Evolutionary conservation across 1,284 basidiomycete species (phyloP), one percentile per base, ranked within the genome.

Genomic region (Ustilago nuda): DNA sequence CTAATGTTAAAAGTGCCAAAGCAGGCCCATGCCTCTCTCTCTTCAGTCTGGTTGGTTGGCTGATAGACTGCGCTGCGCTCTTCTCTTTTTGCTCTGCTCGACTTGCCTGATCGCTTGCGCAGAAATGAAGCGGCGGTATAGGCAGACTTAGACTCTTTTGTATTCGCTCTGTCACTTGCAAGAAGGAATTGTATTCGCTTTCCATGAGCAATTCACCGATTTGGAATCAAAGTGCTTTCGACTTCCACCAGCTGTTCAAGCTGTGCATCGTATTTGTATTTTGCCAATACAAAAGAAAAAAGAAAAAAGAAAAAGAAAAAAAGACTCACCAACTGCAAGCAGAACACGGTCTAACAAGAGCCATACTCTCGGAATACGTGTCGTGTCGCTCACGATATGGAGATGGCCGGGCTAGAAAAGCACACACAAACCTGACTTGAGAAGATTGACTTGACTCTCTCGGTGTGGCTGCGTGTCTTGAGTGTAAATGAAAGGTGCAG

Each of bases 11-110:
- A 11, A 13, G n/a, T 15, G 23, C 23, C 23, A 27, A 41, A 65
- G 63, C 41, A 61, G 57, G 69, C 57, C 61, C 57, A 53, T 43
- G 39, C 13, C 43, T 61, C 56, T 46, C 52, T 32, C 43, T 37
- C 51, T 37, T 45, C 43, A 43, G 39, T 46, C 11, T 58, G 36
- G 48, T 37, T 65, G 62, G 62, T 66, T 68, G 66, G 56, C 59
- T 67, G 66, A 54, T 12, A 56, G 43, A 15, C 15, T 35, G 55
- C 56, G 33, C 37, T 51, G 43, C n/a, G 19, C 43, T 45, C 11
- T 32, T 50, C 48, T 27, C 23, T 27, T 27, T 27, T 27, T 50
- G 48, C 48, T 50, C 23, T 32, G 48, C 48, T 50, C 0, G 35
- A 53, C 50, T 32, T 32, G 48, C 48, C 48, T 50, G 48, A 50